Base-by-base conservation (phyloP, 495 filamentous ascomycete species). In the Niebla homalea region DNA sequence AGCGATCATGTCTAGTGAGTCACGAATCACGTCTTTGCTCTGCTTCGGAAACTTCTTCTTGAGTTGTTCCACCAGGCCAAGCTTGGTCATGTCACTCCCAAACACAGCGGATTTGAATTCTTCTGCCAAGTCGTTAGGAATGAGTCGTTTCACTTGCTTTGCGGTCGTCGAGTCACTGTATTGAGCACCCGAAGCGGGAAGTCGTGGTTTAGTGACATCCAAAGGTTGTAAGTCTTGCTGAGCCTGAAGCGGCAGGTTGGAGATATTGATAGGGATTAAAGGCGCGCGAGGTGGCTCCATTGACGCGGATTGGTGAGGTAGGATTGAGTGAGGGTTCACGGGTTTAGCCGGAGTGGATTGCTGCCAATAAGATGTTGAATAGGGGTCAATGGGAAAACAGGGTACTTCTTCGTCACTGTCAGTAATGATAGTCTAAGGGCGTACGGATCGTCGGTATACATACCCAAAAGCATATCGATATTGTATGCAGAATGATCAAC, bases 311-410 rank as follows among this genome's bases (percentile, higher is more conserved):
- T 44, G 18, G 39, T 43, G 6, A 70, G 67, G 60, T 38, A 12
- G 29, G 29, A 32, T 12, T 32, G 62, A 58, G 51, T 43, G 15
- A 25, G 57, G n/a, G n/a, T 37, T 22, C 15, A 52, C 19, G 4
- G 50, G 49, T 7, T 57, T 60, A 0, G 44, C 41, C 7, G 56
- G 46, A 14, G 49, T 50, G 7, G 48, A 50, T 8, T 65, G 61
- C 15, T 69, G 71, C 92, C 92, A 97, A 67, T 97, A 96, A 4
- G 64, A 63, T 1, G 76, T 79, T 0, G 85, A 88, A 59, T 88
- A 94, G 0, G 92, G 92, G 52, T 99, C 80, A 57, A 99, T 93
- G 35, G 79, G 74, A 18, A 70, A 65, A 19, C 51, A 62, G 10
- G 72, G 65, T 8, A 63, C 57, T 37, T 78, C 72, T 60, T 47